Percentiles rank a stretch among this genome's conserved stretches.
Evolutionary conservation across 306 rosid genomes (phyloP).

Genomic region (Dryas octopetala): DNA sequence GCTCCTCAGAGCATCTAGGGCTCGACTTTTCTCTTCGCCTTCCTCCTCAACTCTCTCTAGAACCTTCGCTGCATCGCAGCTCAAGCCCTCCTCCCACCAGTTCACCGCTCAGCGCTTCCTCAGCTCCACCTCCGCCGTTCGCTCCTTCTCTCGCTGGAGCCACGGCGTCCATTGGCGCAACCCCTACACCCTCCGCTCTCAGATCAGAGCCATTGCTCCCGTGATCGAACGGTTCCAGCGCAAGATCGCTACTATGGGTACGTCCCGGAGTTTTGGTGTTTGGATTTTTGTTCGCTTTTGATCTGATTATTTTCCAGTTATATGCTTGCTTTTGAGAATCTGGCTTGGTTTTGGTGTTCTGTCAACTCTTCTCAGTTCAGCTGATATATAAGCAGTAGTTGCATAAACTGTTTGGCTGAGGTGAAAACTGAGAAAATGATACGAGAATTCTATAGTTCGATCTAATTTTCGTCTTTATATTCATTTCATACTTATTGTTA

Average conservation of each 20-base stretch:
- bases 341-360: background rate
- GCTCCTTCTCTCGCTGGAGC: conserved; percentile 62
- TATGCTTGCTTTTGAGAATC: conserved; percentile 11
- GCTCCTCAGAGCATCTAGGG: conserved; percentile 65
- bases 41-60: conserved; percentile 42
- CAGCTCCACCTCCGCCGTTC: conserved; percentile 36
- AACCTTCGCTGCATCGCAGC: conserved; percentile 30
- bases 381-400: background rate
- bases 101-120: conserved; percentile 37
- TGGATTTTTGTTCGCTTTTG: background rate
- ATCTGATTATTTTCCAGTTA: background rate
- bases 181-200: conserved; percentile 61
- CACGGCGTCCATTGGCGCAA: conserved; percentile 74
- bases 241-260: conserved; percentile 77
- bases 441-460: background rate
- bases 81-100: conserved; percentile 22
- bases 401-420: conserved; percentile 9
- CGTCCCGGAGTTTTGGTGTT: conserved; percentile 25
- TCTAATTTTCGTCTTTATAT: background rate
- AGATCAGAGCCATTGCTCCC: conserved; percentile 84
- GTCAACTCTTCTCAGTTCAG: background rate
- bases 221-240: conserved; percentile 70
- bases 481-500: background rate
- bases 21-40: conserved; percentile 38
- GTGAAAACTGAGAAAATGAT: conserved; percentile 3